A percentile compares a stretch with the other conserved stretches of the same genome.
Conservation (phyloP, 2,329 filamentous ascomycete species). For the Cytospora paraplurivora region DNA sequence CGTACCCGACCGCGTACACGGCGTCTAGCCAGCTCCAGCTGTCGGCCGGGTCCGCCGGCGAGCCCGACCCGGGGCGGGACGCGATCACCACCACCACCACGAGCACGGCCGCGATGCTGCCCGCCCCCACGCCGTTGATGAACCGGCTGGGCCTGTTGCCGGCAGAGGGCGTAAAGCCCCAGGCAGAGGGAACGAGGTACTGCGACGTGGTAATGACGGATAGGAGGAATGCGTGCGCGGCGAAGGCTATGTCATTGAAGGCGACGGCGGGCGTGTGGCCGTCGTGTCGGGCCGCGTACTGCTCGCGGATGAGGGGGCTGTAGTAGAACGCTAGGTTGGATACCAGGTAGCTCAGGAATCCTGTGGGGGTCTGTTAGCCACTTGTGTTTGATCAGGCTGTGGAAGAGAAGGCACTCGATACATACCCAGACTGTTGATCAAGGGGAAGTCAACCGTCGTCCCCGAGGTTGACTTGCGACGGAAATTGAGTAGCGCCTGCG, state of each 20-base stretch:
- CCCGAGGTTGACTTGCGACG: conserved; percentile 76
- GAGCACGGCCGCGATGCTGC: conserved; percentile 64
- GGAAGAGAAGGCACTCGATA: not conserved
- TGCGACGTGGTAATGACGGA: conserved; percentile 76
- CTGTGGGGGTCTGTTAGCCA: conserved; percentile 39
- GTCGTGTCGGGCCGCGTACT: conserved; percentile 81
- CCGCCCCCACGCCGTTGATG: conserved; percentile 70
- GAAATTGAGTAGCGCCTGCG: conserved; percentile 82
- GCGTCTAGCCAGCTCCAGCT: conserved; percentile 66
- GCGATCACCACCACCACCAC: conserved; percentile 51
- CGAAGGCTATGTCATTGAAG: conserved; percentile 89
- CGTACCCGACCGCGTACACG: conserved; percentile 73
- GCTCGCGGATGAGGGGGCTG: conserved; percentile 72
- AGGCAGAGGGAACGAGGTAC: conserved; percentile 68
- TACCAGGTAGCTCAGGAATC: conserved; percentile 74
- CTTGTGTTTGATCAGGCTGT: not conserved
- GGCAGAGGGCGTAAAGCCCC: conserved; percentile 69
- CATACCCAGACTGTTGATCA: conserved; percentile 66
- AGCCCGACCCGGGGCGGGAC: conserved; percentile 38
- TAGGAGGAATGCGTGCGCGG: conserved; percentile 75
- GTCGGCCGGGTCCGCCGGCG: conserved; percentile 41
- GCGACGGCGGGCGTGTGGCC: conserved; percentile 80
- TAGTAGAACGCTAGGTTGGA: conserved; percentile 78
- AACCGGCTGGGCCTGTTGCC: conserved; percentile 59
- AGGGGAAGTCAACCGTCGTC: conserved; percentile 84